Conservation (phyloP, 2,329 filamentous ascomycete genomes). For the Pestalotiopsis sp. region DNA sequence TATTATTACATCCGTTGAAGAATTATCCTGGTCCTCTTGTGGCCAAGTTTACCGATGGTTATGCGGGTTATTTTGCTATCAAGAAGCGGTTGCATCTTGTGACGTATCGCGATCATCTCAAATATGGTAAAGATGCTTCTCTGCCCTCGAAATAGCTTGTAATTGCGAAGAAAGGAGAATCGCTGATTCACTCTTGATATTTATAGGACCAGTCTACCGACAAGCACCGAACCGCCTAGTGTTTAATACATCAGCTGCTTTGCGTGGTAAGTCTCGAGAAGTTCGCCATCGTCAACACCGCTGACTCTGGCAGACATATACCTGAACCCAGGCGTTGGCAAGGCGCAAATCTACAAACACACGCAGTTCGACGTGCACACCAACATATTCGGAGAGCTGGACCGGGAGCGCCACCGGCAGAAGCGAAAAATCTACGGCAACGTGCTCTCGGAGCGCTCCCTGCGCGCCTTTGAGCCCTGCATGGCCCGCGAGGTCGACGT, state of each 20-base stretch:
- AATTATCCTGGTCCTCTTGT: constrained; percentile 21
- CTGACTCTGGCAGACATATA: constrained; percentile 20
- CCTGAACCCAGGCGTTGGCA: constrained; percentile 20
- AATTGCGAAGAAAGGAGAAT: not conserved
- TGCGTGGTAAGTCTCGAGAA: not conserved
- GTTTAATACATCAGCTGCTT: constrained; percentile 22
- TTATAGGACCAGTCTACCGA: constrained; percentile 19
- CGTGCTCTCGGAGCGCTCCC: constrained; percentile 8
- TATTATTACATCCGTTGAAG: constrained; percentile 19
- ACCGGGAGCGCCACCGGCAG: constrained; percentile 1
- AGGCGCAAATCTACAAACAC: constrained; percentile 22
- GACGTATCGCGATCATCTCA: constrained; percentile 5
- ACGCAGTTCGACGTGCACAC: constrained; percentile 13
- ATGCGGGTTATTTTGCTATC: constrained; percentile 20
- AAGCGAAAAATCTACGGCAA: constrained; percentile 9
- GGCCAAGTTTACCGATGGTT: constrained; percentile 22
- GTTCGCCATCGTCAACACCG: not conserved
- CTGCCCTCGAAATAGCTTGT: not conserved
- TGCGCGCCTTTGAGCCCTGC: constrained; percentile 10
- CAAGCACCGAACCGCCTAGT: constrained; percentile 22
- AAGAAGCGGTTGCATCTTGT: constrained; percentile 19
- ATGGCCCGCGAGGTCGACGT: constrained; percentile 6
- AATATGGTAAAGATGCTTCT: not conserved
- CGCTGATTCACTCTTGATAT: not conserved
- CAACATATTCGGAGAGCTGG: constrained; percentile 14